These are phyloP conservation scores for Mrakiaceae sp. DNA, from an alignment of 1,284 basidiomycete species.

Conservation along the genomic window DNA sequence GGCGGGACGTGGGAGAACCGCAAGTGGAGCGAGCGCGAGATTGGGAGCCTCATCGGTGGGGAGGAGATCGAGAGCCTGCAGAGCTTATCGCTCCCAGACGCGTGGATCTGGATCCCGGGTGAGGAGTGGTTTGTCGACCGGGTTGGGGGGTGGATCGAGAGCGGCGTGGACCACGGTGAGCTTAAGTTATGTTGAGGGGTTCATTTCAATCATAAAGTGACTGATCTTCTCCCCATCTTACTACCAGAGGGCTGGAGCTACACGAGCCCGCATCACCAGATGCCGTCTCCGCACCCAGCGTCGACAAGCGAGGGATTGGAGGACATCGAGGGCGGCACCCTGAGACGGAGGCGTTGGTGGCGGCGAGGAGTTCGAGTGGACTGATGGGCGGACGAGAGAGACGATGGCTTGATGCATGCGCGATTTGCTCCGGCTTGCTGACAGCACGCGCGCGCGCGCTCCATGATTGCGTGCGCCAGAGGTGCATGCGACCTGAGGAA, in stretches of 20 bases:
- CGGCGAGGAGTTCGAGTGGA: not conserved
- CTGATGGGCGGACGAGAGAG: not conserved
- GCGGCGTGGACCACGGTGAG: not conserved
- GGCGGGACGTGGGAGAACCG: not conserved
- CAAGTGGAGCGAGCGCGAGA: not conserved
- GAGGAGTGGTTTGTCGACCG: conserved; percentile 1
- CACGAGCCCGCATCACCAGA: not conserved
- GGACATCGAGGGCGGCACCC: not conserved
- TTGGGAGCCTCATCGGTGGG: not conserved
- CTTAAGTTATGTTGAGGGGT: not conserved
- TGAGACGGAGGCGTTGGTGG: conserved; percentile 6
- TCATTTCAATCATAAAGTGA: too few species aligned
- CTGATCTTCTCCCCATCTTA: not conserved
- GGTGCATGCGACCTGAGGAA: too few species aligned
- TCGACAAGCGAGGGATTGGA: not conserved
- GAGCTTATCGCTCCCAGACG: not conserved
- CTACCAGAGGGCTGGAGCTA: conserved; percentile 2
- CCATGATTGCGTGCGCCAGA: too few species aligned
- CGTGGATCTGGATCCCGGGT: conserved; percentile 10
- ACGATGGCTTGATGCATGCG: too few species aligned
- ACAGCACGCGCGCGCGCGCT: too few species aligned
- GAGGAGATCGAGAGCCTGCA: not conserved
- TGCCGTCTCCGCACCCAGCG: not conserved
- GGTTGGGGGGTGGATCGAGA: not conserved
- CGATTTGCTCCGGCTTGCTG: too few species aligned